phyloP scores from a whole-genome alignment of 805 yeast species.

The Sugiyamaella lignohabitans region DNA sequence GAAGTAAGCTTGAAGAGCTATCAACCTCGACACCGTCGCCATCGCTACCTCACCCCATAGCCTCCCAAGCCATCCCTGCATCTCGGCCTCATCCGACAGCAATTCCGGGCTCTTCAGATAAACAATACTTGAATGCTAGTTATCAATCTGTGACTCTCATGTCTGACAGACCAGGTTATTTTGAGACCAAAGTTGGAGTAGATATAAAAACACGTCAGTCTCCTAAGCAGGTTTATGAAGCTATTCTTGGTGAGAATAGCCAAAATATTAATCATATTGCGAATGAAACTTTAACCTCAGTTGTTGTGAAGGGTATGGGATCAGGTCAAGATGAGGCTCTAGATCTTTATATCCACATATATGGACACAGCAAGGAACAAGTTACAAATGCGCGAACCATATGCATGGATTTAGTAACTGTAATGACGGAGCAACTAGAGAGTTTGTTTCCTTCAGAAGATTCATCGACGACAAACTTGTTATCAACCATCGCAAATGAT shows the following conservation, averaged over 20 bases:
- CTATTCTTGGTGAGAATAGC: conserved; percentile 33
- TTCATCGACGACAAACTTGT: not conserved
- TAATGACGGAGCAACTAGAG: conserved; percentile 23
- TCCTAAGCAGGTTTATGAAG: conserved; percentile 26
- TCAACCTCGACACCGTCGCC: not conserved
- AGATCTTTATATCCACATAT: conserved; percentile 28
- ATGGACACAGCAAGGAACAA: conserved; percentile 21
- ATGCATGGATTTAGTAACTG: conserved; percentile 25
- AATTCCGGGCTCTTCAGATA: not conserved
- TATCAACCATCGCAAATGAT: too few relatives aligned
- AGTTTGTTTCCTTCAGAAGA: not conserved
- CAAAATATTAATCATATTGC: conserved; percentile 33
- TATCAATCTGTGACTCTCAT: not conserved
- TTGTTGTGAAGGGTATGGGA: conserved; percentile 34
- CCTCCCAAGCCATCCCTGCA: not conserved
- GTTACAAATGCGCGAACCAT: conserved; percentile 25
- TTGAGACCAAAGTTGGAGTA: conserved; percentile 22
- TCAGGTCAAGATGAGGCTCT: conserved; percentile 30
- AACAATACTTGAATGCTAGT: not conserved
- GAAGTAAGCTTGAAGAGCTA: not conserved
- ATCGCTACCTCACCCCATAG: not conserved
- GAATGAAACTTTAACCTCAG: conserved; percentile 28
- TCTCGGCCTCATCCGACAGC: not conserved
- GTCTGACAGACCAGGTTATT: conserved; percentile 2
- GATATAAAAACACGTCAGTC: conserved; percentile 12